Evolutionary conservation across 1,139 yeast species (phyloP), one percentile per base, ranked within the genome.

Genomic region (Sugiyamaella castrensis): DNA sequence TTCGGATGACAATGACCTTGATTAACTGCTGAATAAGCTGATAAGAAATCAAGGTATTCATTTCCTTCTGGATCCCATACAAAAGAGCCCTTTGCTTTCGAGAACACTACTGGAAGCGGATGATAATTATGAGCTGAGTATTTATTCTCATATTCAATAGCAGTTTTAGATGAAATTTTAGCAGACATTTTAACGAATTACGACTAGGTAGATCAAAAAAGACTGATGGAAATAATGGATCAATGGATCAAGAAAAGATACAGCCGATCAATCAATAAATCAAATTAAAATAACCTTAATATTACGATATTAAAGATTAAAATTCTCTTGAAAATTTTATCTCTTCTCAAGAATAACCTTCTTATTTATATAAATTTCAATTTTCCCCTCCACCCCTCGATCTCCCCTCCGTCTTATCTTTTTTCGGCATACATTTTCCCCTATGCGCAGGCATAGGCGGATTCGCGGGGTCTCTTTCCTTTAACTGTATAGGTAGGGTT

Each of bases 1-100:
- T 87, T 84, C 52, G 98, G 98, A 68, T 91, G 98, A 70, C 97
- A 91, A 69, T 91, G 98, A 52, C 98, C 98, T 70, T 92, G 98
- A 74, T 92, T 92, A 36, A 92, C 97, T 10, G 98, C 98, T 34
- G 96, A 88, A 71, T 91, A 91, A 8, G 98, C 96, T 30, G 94
- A 84, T 57, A 89, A 73, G 66, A 89, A 89, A 69, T 89, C 98
- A 58, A 89, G 73, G 57, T 68, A 70, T 53, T 69, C 61, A 37
- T 60, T 65, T 54, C 96, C 97, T 70, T 91, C 98, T 10, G 98
- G 97, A 66, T 92, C 98, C 97, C 97, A 91, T 33, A 92, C 97
- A 57, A 87, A 87, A 32, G 97, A 96, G 45, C 98, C 98, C 54
- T 70, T 58, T 15, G 96, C 98, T 66, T 77, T 82, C 61, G 87